phyloP scores from a whole-genome alignment of 148 eudicot species.

The Heliosperma pusillum region DNA sequence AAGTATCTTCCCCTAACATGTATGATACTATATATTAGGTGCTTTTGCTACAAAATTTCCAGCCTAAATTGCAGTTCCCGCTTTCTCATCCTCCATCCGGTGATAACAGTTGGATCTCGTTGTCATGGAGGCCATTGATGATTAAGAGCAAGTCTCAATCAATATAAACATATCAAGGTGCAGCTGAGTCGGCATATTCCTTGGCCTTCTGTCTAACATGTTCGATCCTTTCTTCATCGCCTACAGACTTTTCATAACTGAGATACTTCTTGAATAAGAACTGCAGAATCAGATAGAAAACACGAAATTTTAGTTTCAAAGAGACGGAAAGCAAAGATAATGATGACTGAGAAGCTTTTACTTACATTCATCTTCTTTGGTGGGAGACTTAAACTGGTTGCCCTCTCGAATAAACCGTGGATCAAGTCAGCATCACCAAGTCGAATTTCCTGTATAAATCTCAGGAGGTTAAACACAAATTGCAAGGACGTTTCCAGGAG shows the following conservation, averaged over 20 bases:
- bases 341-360: conserved; percentile 13
- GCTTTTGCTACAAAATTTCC: neutral
- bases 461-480: neutral
- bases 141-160: neutral
- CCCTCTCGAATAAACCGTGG: conserved; percentile 77
- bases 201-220: conserved; percentile 64
- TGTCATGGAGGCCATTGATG: neutral
- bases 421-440: conserved; percentile 66
- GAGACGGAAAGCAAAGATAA: neutral
- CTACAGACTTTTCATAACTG: conserved; percentile 64
- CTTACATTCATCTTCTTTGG: conserved; percentile 91
- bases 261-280: conserved; percentile 80
- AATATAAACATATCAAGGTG: conserved; percentile 7
- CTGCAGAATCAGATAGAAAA: conserved; percentile 38
- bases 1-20: neutral
- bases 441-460: conserved; percentile 64
- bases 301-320: neutral
- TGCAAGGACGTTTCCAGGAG: neutral
- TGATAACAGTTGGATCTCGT: neutral
- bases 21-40: neutral
- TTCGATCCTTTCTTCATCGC: conserved; percentile 60
- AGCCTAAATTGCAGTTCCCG: neutral
- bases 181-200: conserved; percentile 50
- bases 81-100: neutral
- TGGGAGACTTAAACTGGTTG: conserved; percentile 75